Conservation (phyloP, 2,329 filamentous ascomycete genomes). For the Thelonectria olida region DNA sequence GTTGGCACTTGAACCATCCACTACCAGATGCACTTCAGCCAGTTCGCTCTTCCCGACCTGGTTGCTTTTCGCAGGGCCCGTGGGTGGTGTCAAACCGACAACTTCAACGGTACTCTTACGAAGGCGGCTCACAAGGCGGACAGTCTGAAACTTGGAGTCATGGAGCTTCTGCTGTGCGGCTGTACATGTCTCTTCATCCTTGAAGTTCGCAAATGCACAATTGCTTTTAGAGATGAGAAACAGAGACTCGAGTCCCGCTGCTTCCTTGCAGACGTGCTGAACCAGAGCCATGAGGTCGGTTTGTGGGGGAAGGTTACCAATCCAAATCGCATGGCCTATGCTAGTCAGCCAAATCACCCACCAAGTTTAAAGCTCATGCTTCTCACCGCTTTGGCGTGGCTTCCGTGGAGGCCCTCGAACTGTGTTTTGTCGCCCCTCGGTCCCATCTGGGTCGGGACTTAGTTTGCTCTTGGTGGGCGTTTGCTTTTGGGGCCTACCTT, state of each 20-base stretch:
- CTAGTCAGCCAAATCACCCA: slow-evolving; percentile 13
- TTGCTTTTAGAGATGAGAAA: slow-evolving; percentile 98
- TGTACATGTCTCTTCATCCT: slow-evolving; percentile 78
- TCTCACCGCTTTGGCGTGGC: slow-evolving; percentile 69
- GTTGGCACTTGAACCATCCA: slow-evolving; percentile 7
- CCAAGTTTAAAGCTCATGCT: slow-evolving; percentile 16
- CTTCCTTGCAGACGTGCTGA: slow-evolving; percentile 85
- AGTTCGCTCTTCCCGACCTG: slow-evolving; percentile 25
- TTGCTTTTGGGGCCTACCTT: slow-evolving; percentile 34
- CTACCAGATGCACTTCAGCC: slow-evolving; percentile 13
- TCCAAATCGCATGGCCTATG: slow-evolving; percentile 88
- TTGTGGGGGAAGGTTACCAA: slow-evolving; percentile 89
- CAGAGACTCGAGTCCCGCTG: slow-evolving; percentile 82
- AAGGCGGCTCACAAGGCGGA: slow-evolving; percentile 85
- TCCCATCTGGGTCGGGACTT: slow-evolving; percentile 30
- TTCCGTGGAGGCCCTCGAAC: slow-evolving; percentile 49
- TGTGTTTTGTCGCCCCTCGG: slow-evolving; percentile 34
- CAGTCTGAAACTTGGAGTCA: slow-evolving; percentile 88
- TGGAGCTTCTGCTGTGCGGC: slow-evolving; percentile 86
- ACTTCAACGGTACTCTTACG: slow-evolving; percentile 65
- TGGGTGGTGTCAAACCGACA: slow-evolving; percentile 60
- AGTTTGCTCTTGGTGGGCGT: slow-evolving; percentile 23
- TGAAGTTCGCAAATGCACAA: slow-evolving; percentile 96
- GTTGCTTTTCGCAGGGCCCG: slow-evolving; percentile 57
- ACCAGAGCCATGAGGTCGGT: slow-evolving; percentile 87